These are phyloP conservation scores for Albugo candida DNA, from an alignment of 352 stramenopile species.

Conservation along the genomic window DNA sequence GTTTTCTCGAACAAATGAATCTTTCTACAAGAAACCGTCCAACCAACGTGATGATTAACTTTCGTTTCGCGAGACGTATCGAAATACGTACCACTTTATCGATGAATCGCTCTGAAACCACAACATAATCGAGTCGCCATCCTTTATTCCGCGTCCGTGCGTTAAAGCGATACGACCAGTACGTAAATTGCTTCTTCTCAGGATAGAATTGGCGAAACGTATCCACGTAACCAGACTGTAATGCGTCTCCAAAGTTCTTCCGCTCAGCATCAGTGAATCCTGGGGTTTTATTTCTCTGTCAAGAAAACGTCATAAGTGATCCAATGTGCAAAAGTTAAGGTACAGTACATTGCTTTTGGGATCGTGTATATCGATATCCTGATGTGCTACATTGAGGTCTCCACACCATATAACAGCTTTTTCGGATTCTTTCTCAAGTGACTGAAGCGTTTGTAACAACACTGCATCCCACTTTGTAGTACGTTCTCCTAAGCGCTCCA, in stretches of 20 bases:
- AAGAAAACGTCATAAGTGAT: neutral
- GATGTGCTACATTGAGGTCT: constrained; percentile 69
- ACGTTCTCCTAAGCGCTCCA: constrained; percentile 51
- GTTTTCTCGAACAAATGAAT: constrained; percentile 34
- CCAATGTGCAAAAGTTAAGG: neutral
- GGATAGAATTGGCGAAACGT: constrained; percentile 47
- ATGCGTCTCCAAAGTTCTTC: constrained; percentile 41
- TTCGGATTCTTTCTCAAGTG: constrained; percentile 31
- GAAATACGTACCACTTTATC: constrained; percentile 27
- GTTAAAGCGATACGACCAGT: constrained; percentile 69
- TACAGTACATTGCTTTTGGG: constrained; percentile 46
- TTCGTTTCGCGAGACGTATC: neutral
- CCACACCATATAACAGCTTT: constrained; percentile 75
- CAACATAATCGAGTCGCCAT: constrained; percentile 77
- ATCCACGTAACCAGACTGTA: constrained; percentile 50
- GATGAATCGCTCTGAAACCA: constrained; percentile 40
- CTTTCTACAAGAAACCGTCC: constrained; percentile 11
- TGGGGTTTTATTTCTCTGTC: constrained; percentile 39
- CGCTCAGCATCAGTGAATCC: constrained; percentile 68
- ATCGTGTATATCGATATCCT: constrained; percentile 80
- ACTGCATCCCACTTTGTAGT: constrained; percentile 60
- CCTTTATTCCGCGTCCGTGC: constrained; percentile 65
- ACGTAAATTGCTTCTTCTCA: constrained; percentile 46
- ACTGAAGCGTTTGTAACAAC: constrained; percentile 42
- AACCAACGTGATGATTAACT: constrained; percentile 4